Evolutionary conservation across 257 asterid species (phyloP).

Genomic region (Nicotiana undulata): DNA sequence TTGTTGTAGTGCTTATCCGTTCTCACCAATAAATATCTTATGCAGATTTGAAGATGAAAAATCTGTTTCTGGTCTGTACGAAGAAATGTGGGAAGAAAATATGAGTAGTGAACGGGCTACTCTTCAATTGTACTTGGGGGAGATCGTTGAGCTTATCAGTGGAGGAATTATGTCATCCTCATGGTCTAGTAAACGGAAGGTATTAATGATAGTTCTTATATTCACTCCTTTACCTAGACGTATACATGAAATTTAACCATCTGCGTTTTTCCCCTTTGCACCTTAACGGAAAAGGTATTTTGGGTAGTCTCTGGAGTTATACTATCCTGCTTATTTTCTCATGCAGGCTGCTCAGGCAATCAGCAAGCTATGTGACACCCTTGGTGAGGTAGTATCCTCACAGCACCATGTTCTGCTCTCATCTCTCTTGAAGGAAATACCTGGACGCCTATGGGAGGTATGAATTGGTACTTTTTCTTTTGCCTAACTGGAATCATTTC

Average conservation of each 20-base stretch:
- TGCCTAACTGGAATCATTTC: neutral
- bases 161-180: constrained; percentile 78
- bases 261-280: neutral
- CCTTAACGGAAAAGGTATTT: neutral
- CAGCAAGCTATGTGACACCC: constrained; percentile 77
- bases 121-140: constrained; percentile 80
- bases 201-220: constrained; percentile 21
- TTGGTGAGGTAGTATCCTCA: constrained; percentile 72
- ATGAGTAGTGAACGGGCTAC: constrained; percentile 87
- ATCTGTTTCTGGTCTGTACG: constrained; percentile 61
- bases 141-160: constrained; percentile 66
- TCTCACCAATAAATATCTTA: neutral
- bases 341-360: constrained; percentile 84
- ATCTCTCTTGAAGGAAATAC: constrained; percentile 85
- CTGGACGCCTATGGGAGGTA: constrained; percentile 99
- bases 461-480: neutral
- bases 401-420: constrained; percentile 61
- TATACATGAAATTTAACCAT: neutral
- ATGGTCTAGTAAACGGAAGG: constrained; percentile 95
- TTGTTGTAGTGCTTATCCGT: neutral
- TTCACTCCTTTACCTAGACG: neutral
- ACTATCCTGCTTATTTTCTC: neutral
- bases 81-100: constrained; percentile 97
- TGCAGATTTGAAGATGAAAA: constrained; percentile 96
- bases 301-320: neutral